A percentile compares a stretch with the other conserved stretches of the same genome.
Evolutionary conservation across 495 filamentous ascomycete species (phyloP).

Genomic region (Penicillium canariense): DNA sequence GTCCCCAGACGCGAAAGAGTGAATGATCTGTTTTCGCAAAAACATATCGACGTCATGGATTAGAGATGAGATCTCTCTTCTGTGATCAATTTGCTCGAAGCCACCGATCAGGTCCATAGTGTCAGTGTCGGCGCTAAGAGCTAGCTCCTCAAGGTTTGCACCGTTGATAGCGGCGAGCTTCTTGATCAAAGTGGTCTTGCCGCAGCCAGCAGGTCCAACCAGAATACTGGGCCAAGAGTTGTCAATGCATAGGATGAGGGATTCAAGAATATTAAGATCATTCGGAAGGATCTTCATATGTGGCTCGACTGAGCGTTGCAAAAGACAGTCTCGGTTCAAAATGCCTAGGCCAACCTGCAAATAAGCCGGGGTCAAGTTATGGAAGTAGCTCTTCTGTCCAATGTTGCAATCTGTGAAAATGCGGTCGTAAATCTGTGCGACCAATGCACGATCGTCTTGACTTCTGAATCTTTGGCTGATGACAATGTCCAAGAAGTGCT

Average conservation of each 20-base stretch:
- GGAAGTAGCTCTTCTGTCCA: conserved; percentile 47
- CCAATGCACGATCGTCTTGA: conserved; percentile 58
- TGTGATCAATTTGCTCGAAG: conserved; percentile 88
- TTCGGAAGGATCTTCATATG: conserved; percentile 55
- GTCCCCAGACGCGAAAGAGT: conserved; percentile 43
- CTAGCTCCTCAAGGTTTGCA: conserved; percentile 68
- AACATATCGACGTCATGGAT: conserved; percentile 52
- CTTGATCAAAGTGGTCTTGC: conserved; percentile 76
- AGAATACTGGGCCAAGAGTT: conserved; percentile 86
- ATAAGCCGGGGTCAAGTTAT: conserved; percentile 64
- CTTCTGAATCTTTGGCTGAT: conserved; percentile 87
- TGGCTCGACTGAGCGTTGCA: conserved; percentile 55
- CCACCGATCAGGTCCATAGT: conserved; percentile 96
- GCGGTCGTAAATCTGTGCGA: conserved; percentile 61
- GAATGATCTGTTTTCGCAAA: conserved; percentile 53
- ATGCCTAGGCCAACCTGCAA: conserved; percentile 80
- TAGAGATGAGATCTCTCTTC: conserved; percentile 59
- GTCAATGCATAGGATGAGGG: conserved; percentile 80
- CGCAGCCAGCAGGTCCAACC: conserved; percentile 79
- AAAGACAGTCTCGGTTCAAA: conserved; percentile 55
- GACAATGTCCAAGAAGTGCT: conserved; percentile 73
- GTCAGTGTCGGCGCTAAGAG: conserved; percentile 89
- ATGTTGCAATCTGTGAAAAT: conserved; percentile 45
- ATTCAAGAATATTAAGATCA: conserved; percentile 70
- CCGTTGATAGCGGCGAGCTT: conserved; percentile 77